Percentiles rank a stretch among this genome's conserved stretches.
Conservation (phyloP, 169 alveolate species). For the Miamiensis avidus region DNA sequence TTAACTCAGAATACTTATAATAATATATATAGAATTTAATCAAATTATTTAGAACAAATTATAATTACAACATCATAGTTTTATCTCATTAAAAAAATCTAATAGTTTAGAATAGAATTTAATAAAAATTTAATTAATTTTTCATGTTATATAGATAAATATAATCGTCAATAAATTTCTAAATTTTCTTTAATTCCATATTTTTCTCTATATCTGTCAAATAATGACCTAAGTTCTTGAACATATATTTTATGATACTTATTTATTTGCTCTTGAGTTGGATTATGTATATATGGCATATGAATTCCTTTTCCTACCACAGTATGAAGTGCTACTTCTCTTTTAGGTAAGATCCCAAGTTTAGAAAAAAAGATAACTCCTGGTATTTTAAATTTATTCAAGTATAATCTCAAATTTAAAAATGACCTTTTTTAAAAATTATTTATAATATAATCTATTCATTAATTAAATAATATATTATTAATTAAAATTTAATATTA, state of each 20-base stretch:
- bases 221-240: neutral
- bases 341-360: constrained; percentile 1
- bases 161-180: neutral
- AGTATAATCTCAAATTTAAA: neutral
- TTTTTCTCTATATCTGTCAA: neutral
- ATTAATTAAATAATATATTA: no score
- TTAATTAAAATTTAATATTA: no score
- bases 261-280: constrained; percentile 30
- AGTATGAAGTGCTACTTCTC: neutral
- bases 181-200: neutral
- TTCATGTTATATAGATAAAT: no score
- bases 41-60: no score
- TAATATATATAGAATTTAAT: no score
- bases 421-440: neutral
- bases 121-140: no score
- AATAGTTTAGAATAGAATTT: no score
- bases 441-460: no score
- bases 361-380: constrained; percentile 3
- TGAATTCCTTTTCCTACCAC: constrained; percentile 38
- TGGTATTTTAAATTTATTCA: neutral
- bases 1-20: no score
- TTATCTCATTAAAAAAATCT: no score
- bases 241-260: constrained; percentile 29
- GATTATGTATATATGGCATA: constrained; percentile 22
- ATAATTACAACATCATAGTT: no score